A percentile compares a stretch with the other conserved stretches of the same genome.
These are phyloP conservation scores for Glycine latifolia DNA, from an alignment of 306 rosid genomes.

Conservation along the genomic window DNA sequence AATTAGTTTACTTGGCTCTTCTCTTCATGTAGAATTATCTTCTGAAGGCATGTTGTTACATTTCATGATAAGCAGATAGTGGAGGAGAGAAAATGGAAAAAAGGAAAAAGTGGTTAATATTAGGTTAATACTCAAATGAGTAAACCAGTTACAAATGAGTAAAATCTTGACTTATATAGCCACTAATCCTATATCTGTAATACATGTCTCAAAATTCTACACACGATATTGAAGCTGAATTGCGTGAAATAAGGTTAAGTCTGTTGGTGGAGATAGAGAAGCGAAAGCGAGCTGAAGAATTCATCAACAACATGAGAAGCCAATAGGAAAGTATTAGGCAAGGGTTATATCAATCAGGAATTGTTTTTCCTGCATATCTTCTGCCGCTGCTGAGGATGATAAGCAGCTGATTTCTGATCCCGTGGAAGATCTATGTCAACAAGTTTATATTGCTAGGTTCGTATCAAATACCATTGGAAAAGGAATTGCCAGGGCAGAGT, in stretches of 20 bases:
- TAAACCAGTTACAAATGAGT: no score
- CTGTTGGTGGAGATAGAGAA: conserved; percentile 82
- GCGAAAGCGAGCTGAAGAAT: conserved; percentile 89
- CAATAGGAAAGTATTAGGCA: conserved; percentile 82
- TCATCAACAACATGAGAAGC: conserved; percentile 61
- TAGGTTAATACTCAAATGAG: no score
- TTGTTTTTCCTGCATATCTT: conserved; percentile 72
- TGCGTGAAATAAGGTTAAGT: conserved; percentile 74
- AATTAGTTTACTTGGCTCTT: conserved; percentile 40
- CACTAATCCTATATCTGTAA: no score
- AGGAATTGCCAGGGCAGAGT: conserved; percentile 83
- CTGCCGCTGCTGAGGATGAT: conserved; percentile 49
- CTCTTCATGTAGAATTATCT: conserved; percentile 67
- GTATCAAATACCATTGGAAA: conserved; percentile 82
- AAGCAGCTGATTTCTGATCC: conserved; percentile 66
- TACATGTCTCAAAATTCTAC: conserved; percentile 54
- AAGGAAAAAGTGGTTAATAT: no score
- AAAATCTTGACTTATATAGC: no score
- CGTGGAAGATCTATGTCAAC: conserved; percentile 73
- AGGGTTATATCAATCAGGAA: conserved; percentile 66
- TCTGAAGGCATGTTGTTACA: conserved; percentile 72
- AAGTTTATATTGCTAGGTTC: conserved; percentile 82
- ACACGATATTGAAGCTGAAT: conserved; percentile 63
- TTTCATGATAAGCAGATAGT: no score
- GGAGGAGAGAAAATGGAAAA: no score